Evolutionary conservation across 140 eudicot species (phyloP), one percentile per base, ranked within the genome.

Genomic region (Cichorium intybus): DNA sequence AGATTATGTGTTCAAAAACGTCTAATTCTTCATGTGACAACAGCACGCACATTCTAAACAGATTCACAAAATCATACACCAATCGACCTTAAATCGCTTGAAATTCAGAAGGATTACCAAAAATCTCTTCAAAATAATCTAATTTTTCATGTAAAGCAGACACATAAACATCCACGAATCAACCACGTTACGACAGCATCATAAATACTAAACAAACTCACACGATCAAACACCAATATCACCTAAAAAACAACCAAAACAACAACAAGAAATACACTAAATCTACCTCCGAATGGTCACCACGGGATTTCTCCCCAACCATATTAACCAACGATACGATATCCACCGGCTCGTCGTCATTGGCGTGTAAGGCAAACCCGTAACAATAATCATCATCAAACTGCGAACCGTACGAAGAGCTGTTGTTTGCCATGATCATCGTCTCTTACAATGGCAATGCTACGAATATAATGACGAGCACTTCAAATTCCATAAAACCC

Each of bases 371-470:
- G 55, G 23, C 48, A 52, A 60, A 43, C 27, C 57, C 75, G 41
- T 9, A 18, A 60, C 22, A 56, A 17, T 57, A 21, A 41, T 67
- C 64, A 2, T 22, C 62, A 29, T 67, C 51, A 22, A 75, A 75
- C 70, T 22, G 60, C 55, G 60, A 68, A 7, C 12, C 45, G 7
- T 39, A 39, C 0, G 54, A 41, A n/a, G 57, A 35, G 66, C 61
- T 68, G 10, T 43, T 43, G 1, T 67, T 60, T 10, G 63, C 63
- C 80, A 74, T 74, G 75, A 74, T 74, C 74, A 74, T 74, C 29
- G 41, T 64, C 69, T 17, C 63, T 56, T 55, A 49, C 63, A 7
- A 41, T 7, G 39, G 24, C 51, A 74, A 68, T 58, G 62, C 31
- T 15, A n/a, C 8, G 49, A 37, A 37, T 29, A 49, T 52, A 34